phyloP scores from a whole-genome alignment of 331 rosid species.

The Malus hybrid region DNA sequence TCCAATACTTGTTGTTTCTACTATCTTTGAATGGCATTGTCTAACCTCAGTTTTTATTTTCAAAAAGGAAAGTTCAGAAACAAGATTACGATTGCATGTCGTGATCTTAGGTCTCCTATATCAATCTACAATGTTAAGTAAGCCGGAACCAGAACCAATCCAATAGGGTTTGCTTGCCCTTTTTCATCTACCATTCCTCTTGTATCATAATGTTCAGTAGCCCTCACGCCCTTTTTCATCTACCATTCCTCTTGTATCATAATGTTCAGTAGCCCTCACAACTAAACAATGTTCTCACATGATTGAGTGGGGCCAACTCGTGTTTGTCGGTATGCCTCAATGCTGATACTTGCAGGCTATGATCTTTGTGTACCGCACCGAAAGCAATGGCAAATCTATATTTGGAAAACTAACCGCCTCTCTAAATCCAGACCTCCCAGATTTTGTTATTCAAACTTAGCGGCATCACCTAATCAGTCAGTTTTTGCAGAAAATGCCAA shows the following conservation, averaged over 20 bases:
- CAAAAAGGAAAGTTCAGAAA: neutral
- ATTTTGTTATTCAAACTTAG: neutral
- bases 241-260: neutral
- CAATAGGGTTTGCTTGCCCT: conserved; percentile 1
- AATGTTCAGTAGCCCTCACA: neutral
- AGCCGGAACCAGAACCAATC: conserved; percentile 2
- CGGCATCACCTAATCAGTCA: neutral
- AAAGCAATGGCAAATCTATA: neutral
- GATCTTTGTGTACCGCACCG: conserved; percentile 1
- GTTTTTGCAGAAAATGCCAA: neutral
- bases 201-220: neutral
- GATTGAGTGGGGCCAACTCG: neutral
- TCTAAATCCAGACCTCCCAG: neutral
- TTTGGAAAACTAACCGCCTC: neutral
- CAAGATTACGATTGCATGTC: neutral
- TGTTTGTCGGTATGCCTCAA: neutral
- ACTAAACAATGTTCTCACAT: neutral
- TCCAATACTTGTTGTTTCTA: conserved; percentile 1
- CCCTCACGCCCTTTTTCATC: neutral
- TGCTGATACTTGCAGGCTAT: neutral
- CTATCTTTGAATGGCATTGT: neutral
- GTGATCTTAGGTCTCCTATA: conserved; percentile 3
- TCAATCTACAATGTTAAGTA: neutral
- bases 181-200: neutral
- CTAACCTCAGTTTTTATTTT: neutral